Evolutionary conservation across 495 filamentous ascomycete genomes (phyloP).

Genomic region (Penicillium salamii): DNA sequence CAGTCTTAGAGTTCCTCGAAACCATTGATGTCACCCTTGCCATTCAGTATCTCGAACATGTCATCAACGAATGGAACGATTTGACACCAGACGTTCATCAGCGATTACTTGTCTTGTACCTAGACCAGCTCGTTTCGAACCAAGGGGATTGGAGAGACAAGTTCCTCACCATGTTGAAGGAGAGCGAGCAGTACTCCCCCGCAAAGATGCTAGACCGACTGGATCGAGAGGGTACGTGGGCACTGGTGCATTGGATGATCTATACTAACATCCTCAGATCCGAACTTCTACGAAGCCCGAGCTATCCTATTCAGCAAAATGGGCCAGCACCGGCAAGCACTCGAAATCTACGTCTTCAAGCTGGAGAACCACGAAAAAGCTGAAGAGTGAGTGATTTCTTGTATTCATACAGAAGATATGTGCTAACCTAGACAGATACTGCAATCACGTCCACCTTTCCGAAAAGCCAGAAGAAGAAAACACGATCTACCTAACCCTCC

Average conservation of each 20-base stretch:
- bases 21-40: slow-evolving; percentile 67
- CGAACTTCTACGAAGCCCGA: slow-evolving; percentile 83
- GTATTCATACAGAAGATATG: not conserved
- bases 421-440: slow-evolving; percentile 62
- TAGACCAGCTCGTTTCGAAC: slow-evolving; percentile 52
- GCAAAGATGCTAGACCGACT: slow-evolving; percentile 71
- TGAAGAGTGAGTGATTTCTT: slow-evolving; percentile 65
- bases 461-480: slow-evolving; percentile 57
- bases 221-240: slow-evolving; percentile 67
- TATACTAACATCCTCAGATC: slow-evolving; percentile 50
- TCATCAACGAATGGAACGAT: slow-evolving; percentile 84
- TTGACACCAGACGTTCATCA: slow-evolving; percentile 84
- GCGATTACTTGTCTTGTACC: slow-evolving; percentile 69
- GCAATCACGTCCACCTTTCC: slow-evolving; percentile 73
- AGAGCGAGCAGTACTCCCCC: slow-evolving; percentile 76
- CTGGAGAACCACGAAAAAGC: slow-evolving; percentile 83
- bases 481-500: slow-evolving; percentile 85
- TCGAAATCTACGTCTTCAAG: slow-evolving; percentile 96
- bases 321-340: slow-evolving; percentile 88
- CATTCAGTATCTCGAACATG: slow-evolving; percentile 83
- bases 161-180: slow-evolving; percentile 70
- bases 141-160: slow-evolving; percentile 56
- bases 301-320: slow-evolving; percentile 94
- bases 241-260: not conserved
- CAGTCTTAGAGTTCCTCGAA: slow-evolving; percentile 71